Evolutionary conservation across 805 yeast genomes (phyloP).

Genomic region (Cyberlindnera mississippiensis): DNA sequence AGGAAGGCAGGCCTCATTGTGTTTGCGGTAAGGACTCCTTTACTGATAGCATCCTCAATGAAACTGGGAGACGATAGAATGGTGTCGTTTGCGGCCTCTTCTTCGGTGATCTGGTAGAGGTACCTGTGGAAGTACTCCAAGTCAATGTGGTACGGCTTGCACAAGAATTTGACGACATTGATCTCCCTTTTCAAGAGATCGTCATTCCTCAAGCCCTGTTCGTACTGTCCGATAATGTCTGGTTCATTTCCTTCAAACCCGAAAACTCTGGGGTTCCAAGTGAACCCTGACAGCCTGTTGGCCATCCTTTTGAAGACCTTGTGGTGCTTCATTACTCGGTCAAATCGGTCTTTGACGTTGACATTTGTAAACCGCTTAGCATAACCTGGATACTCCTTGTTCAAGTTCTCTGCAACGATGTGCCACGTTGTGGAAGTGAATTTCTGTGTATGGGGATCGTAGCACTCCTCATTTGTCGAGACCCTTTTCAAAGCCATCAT

Average conservation of each 20-base stretch:
- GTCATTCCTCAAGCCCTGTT: slow-evolving; percentile 14
- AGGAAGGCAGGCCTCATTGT: slow-evolving; percentile 13
- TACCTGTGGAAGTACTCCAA: slow-evolving; percentile 27
- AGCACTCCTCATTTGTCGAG: slow-evolving; percentile 19
- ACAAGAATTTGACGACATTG: slow-evolving; percentile 20
- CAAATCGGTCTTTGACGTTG: slow-evolving; percentile 28
- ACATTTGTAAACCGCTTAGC: slow-evolving; percentile 27
- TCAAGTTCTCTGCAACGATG: slow-evolving; percentile 25
- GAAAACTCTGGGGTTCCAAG: slow-evolving; percentile 23
- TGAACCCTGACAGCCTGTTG: slow-evolving; percentile 17
- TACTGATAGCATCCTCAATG: slow-evolving; percentile 24
- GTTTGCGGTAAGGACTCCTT: slow-evolving; percentile 20
- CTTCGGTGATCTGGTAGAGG: slow-evolving; percentile 13
- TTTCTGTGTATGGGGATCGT: slow-evolving; percentile 13
- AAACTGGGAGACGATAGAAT: slow-evolving; percentile 20
- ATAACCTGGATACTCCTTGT: slow-evolving; percentile 25
- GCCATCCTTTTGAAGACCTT: slow-evolving; percentile 25
- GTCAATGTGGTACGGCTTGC: slow-evolving; percentile 26
- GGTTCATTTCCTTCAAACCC: slow-evolving; percentile 18
- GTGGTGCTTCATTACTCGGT: slow-evolving; percentile 26
- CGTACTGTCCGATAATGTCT: slow-evolving; percentile 13
- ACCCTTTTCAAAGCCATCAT: slow-evolving; percentile 24
- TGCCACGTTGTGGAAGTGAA: slow-evolving; percentile 25
- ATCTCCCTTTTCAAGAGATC: slow-evolving; percentile 15
- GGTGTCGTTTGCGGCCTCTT: slow-evolving; percentile 14